Base-by-base conservation (phyloP, 2,329 filamentous ascomycete genomes). In the Rasamsonia emersonii region DNA sequence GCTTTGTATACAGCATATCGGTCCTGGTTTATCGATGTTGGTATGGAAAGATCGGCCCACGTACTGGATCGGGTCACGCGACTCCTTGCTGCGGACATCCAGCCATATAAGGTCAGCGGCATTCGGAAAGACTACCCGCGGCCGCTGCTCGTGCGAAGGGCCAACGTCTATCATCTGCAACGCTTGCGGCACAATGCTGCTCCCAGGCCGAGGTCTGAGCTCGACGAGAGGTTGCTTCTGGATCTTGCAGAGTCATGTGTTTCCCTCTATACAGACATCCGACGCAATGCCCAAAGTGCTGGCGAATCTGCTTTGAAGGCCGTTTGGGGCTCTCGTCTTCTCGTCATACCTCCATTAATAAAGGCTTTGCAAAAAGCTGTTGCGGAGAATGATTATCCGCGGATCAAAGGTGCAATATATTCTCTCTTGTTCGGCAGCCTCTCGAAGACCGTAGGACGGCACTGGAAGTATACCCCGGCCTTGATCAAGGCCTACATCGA, bases 1-100 rank as follows among this genome's bases (percentile, higher is more conserved):
- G 78, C 88, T 1, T 63, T 98, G 2, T 98, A 94, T 59, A 82
- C 82, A 14, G 85, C 89, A 1, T 98, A 95, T 56, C 74, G 86
- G 25, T 91, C 85, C 6, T 98, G 88, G 86, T 96, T 98, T 49
- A 86, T 93, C 2, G 91, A 98, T 50, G 88, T 98, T 24, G 91
- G 93, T 11, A 93, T 95, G 38, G 91, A 98, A 61, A 75, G 89
- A 38, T 95, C 89, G 11, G 89, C 91, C 0, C 91, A 95, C 54
- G 84, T 93, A 2, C 68, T 96, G 7, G 91, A 98, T 54, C 74
- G 91, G 13, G 79, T 96, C 9, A 76, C 82, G 4, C 76, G 86
- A 32, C 72, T 98, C 1, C 82, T 95, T 53, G 79, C 80, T 47
- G 80, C 85, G 4, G 91, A 98, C 49, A 82, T 88, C 38, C 77